Percentiles rank a stretch among this genome's conserved stretches.
Evolutionary conservation across 345 rosid genomes (phyloP).

Genomic region (Cardamine occulta): DNA sequence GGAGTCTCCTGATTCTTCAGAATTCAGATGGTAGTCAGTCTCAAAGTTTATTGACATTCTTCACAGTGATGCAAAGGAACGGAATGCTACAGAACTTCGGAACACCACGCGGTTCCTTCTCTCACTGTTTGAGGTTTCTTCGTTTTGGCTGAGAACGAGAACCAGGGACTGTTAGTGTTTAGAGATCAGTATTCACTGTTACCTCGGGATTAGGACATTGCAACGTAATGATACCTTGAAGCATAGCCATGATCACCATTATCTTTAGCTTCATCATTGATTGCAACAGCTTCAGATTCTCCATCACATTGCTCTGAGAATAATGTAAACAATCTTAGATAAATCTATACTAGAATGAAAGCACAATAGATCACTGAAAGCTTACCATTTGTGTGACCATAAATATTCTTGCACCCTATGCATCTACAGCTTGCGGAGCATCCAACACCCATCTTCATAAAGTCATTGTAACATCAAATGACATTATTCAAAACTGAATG

Average conservation of each 20-base stretch:
- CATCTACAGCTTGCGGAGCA: conserved; percentile 77
- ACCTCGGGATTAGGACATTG: background rate
- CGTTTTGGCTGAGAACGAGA: conserved; percentile 1
- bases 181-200: background rate
- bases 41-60: background rate
- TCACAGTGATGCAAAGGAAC: conserved; percentile 12
- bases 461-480: conserved; percentile 34
- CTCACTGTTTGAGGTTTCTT: background rate
- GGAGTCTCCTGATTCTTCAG: background rate
- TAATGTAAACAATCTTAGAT: conserved; percentile 5
- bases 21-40: conserved; percentile 11
- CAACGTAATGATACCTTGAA: conserved; percentile 2
- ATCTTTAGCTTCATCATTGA: conserved; percentile 5
- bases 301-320: conserved; percentile 22
- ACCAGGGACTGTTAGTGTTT: background rate
- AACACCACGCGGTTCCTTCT: background rate
- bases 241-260: background rate
- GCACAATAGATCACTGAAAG: background rate
- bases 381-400: conserved; percentile 58
- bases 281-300: conserved; percentile 19
- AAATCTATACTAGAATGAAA: background rate
- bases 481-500: background rate
- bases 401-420: conserved; percentile 62
- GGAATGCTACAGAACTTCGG: conserved; percentile 5
- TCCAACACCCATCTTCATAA: conserved; percentile 66